Base-by-base conservation (phyloP, 768 basidiomycete species). In the Tricholoma terreum region DNA sequence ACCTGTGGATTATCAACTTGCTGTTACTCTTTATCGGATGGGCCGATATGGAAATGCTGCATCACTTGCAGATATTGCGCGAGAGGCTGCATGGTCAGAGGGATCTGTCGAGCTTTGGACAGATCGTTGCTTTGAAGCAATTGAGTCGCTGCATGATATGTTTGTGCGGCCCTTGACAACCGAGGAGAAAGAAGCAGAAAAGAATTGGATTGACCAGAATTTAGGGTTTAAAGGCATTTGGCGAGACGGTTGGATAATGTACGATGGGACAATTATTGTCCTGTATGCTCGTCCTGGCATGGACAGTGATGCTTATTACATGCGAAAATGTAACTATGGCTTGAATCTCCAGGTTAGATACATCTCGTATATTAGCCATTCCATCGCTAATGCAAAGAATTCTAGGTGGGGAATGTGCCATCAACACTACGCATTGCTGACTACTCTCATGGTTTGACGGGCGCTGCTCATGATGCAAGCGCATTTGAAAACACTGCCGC, bases 241-340 rank as follows among this genome's bases (percentile, higher is more conserved):
- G 73, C 30, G 64, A n/a, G n/a, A n/a, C n/a, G n/a, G n/a, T n/a
- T n/a, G n/a, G n/a, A n/a, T n/a, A n/a, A n/a, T n/a, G n/a, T 69
- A 71, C 22, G 71, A 72, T 56, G 68, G 72, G 7, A 73, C 69
- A 3, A 63, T 71, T 7, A 55, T 74, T 6, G 67, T 67, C 2
- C 58, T 75, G 1, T 70, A 65, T 51, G 52, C 61, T 8, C 64
- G 63, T n/a, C n/a, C n/a, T n/a, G n/a, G n/a, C n/a, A n/a, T n/a
- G n/a, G n/a, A n/a, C n/a, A n/a, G n/a, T n/a, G 68, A 75, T 43
- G 69, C 67, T 9, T 77, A 69, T 45, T 78, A 70, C 61, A 68
- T 71, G 34, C 61, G 63, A 2, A 71, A 67, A 53, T 46, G 38
- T 15, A 67, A 66, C 45, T 70, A 69, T 61, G 67, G 67, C 2